Percentiles rank a stretch among this genome's conserved stretches.
These are phyloP conservation scores for Elaeis oleifera DNA, from an alignment of 202 grass and related monocot species.

Conservation along the genomic window DNA sequence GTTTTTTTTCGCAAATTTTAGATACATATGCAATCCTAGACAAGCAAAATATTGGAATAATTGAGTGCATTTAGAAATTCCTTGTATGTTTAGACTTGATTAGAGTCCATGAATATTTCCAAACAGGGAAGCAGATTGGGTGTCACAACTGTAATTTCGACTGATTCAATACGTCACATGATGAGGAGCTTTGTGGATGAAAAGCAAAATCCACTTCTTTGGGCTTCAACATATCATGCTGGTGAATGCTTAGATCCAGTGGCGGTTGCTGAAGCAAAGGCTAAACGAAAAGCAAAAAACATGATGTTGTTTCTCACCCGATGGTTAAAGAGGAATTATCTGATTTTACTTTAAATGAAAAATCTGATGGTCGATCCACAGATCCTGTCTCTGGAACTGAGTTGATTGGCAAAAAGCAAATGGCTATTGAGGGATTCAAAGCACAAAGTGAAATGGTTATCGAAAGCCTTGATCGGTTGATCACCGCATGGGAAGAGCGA, in stretches of 20 bases:
- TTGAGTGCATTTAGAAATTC: too few relatives aligned
- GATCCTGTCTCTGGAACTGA: slow-evolving; percentile 44
- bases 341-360: slow-evolving; percentile 27
- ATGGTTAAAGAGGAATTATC: slow-evolving; percentile 29
- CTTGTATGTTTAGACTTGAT: not conserved
- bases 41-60: too few relatives aligned
- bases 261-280: slow-evolving; percentile 73
- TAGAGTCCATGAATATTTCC: not conserved
- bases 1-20: too few relatives aligned
- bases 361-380: slow-evolving; percentile 25
- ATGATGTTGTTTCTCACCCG: slow-evolving; percentile 32
- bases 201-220: slow-evolving; percentile 83
- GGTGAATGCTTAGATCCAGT: slow-evolving; percentile 74
- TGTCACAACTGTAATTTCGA: slow-evolving; percentile 84
- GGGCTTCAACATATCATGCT: slow-evolving; percentile 94
- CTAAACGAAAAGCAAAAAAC: slow-evolving; percentile 79
- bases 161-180: slow-evolving; percentile 96
- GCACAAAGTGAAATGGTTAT: slow-evolving; percentile 98
- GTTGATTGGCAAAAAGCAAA: slow-evolving; percentile 65
- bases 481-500: slow-evolving; percentile 89
- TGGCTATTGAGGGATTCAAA: slow-evolving; percentile 96
- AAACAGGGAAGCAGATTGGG: slow-evolving; percentile 79
- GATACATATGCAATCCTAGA: too few relatives aligned
- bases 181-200: slow-evolving; percentile 90
- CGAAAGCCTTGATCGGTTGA: slow-evolving; percentile 86